A percentile compares a stretch with the other conserved stretches of the same genome.
Evolutionary conservation across 805 yeast species (phyloP).

Genomic region (Suhomyces emberorum): DNA sequence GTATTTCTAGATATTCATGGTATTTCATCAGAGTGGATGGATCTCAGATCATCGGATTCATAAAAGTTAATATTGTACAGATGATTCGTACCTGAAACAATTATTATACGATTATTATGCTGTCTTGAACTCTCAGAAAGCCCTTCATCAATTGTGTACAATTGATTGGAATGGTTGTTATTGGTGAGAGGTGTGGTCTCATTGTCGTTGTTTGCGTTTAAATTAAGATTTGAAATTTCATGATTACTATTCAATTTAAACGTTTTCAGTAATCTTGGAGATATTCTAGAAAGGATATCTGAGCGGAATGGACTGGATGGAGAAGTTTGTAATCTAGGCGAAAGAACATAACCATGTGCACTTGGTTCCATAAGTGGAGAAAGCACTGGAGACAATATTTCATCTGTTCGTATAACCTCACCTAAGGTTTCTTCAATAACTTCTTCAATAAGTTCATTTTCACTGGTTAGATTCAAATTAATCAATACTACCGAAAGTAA

Average conservation of each 20-base stretch:
- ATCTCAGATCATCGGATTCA: neutral
- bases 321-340: constrained; percentile 8
- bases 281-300: constrained; percentile 7
- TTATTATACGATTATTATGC: constrained; percentile 7
- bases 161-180: constrained; percentile 8
- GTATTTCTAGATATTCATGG: too few species aligned
- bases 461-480: constrained; percentile 40
- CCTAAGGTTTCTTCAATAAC: constrained; percentile 48
- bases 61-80: constrained; percentile 15
- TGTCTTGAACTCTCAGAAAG: neutral
- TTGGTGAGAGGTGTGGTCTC: constrained; percentile 7
- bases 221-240: constrained; percentile 13
- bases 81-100: constrained; percentile 19
- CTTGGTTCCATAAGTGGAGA: constrained; percentile 38
- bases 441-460: constrained; percentile 43
- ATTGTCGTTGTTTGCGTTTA: constrained; percentile 9
- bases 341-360: constrained; percentile 4
- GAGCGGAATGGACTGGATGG: constrained; percentile 13
- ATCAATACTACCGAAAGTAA: constrained; percentile 46
- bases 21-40: too few species aligned
- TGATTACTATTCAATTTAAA: neutral
- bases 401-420: constrained; percentile 47
- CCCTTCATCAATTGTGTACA: constrained; percentile 7
- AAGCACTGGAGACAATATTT: constrained; percentile 43
- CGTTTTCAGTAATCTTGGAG: constrained; percentile 11